These are phyloP conservation scores for Aspergillus sparsus DNA, from an alignment of 495 filamentous ascomycete genomes.

Conservation along the genomic window DNA sequence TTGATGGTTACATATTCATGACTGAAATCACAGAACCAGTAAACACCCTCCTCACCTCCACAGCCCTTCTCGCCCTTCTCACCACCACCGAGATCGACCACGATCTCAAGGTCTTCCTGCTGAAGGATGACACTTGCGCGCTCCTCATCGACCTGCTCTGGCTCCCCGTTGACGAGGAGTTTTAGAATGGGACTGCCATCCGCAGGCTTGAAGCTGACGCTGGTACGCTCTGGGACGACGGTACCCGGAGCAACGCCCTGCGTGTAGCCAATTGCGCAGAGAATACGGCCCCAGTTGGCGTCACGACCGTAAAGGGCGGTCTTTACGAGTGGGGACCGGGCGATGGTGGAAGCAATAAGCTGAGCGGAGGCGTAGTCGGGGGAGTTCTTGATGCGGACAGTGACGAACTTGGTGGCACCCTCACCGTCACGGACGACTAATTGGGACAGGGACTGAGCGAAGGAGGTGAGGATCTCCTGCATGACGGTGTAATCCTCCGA, in stretches of 20 bases:
- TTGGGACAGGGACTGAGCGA: conserved; percentile 82
- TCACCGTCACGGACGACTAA: conserved; percentile 95
- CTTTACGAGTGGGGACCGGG: conserved; percentile 93
- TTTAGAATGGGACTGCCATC: conserved; percentile 81
- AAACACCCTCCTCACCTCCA: conserved; percentile 73
- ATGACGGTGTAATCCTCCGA: conserved; percentile 67
- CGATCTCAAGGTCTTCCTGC: conserved; percentile 80
- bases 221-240: conserved; percentile 80
- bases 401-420: conserved; percentile 97
- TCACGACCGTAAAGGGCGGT: conserved; percentile 96
- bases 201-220: conserved; percentile 85
- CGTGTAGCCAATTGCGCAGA: conserved; percentile 93
- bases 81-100: conserved; percentile 63
- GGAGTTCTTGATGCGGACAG: conserved; percentile 77
- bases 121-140: conserved; percentile 85
- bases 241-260: conserved; percentile 61
- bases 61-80: conserved; percentile 51
- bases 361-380: conserved; percentile 64
- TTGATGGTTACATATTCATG: conserved; percentile 97
- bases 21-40: conserved; percentile 98
- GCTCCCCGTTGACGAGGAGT: conserved; percentile 87
- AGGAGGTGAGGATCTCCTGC: conserved; percentile 66
- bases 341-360: conserved; percentile 81
- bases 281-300: conserved; percentile 97
- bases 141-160: conserved; percentile 86